Evolutionary conservation across 75 land plant genomes (phyloP).

Genomic region (Chamaecyparis obtusa): DNA sequence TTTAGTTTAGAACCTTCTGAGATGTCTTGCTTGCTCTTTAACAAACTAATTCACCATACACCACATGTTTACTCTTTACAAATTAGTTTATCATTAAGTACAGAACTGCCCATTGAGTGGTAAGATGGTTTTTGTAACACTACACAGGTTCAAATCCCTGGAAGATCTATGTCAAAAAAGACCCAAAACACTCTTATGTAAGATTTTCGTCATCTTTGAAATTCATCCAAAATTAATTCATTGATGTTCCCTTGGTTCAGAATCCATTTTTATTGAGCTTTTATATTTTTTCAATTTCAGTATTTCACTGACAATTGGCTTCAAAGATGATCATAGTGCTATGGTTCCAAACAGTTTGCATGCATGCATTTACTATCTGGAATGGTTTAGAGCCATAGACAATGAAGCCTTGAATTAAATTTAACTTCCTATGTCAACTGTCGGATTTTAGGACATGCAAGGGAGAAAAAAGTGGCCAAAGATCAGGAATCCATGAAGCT

Average conservation of each 20-base stretch:
- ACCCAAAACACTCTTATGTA: background rate
- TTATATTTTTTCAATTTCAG: background rate
- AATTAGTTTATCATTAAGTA: background rate
- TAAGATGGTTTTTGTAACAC: background rate
- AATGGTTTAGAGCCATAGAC: background rate
- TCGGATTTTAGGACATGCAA: background rate
- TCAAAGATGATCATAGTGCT: background rate
- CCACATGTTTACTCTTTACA: background rate
- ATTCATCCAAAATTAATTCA: background rate
- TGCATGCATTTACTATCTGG: background rate
- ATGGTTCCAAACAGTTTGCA: background rate
- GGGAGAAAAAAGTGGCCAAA: background rate
- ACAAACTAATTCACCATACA: background rate
- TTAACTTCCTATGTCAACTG: background rate
- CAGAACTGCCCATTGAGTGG: background rate
- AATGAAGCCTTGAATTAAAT: background rate
- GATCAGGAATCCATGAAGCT: background rate
- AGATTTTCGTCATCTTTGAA: background rate
- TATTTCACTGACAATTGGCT: background rate
- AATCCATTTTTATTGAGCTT: background rate
- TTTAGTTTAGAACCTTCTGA: background rate
- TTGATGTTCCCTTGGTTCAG: background rate
- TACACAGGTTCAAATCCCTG: background rate
- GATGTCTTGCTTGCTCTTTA: background rate
- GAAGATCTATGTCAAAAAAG: background rate